Evolutionary conservation across 2,329 filamentous ascomycete genomes (phyloP).

Genomic region (Penicillium occitanis): DNA sequence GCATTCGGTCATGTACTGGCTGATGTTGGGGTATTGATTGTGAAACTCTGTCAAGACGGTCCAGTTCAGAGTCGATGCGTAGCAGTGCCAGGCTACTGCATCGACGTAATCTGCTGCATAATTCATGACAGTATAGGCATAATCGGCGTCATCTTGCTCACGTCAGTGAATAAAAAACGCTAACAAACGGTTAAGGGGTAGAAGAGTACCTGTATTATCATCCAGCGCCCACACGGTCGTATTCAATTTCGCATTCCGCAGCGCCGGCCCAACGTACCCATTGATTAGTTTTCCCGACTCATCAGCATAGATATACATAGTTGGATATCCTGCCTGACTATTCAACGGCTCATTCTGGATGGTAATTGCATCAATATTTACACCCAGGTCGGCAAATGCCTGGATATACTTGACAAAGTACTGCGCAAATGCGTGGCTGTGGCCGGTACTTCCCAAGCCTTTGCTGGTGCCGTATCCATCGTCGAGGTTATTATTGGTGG

Average conservation of each 20-base stretch:
- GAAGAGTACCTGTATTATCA: conserved; percentile 36
- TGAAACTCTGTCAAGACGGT: conserved; percentile 39
- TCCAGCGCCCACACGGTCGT: conserved; percentile 39
- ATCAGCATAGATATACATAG: conserved; percentile 40
- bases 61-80: conserved; percentile 36
- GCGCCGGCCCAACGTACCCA: conserved; percentile 32
- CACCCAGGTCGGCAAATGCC: conserved; percentile 34
- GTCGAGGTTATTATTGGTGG: conserved; percentile 36
- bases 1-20: conserved; percentile 46
- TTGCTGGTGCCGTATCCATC: conserved; percentile 29
- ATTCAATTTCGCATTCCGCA: conserved; percentile 27
- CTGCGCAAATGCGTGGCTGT: conserved; percentile 33
- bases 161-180: background rate
- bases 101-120: conserved; percentile 31
- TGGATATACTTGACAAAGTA: conserved; percentile 44
- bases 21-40: conserved; percentile 32
- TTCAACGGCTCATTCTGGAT: conserved; percentile 45
- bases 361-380: conserved; percentile 37
- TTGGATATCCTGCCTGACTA: conserved; percentile 39
- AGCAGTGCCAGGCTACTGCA: conserved; percentile 43
- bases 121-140: conserved; percentile 37
- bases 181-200: too few relatives aligned
- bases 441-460: conserved; percentile 32
- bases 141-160: conserved; percentile 31
- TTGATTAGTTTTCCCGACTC: conserved; percentile 36